Conservation (phyloP, 495 filamentous ascomycete genomes). For the Cetradonia linearis region DNA sequence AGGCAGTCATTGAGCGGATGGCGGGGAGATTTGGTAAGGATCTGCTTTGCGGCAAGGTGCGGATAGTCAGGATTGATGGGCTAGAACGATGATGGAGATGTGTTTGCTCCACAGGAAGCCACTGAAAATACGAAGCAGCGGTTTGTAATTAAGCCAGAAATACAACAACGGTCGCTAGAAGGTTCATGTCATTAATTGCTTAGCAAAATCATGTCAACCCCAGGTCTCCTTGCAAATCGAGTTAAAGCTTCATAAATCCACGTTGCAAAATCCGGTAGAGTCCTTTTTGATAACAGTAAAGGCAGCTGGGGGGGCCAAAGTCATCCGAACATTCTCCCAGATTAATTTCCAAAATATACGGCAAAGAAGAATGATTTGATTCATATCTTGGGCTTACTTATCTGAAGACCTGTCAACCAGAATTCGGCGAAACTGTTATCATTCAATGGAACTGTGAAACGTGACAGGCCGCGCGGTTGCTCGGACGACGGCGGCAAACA, state of each 20-base stretch:
- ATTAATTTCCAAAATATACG: too few species aligned
- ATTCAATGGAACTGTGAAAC: too few species aligned
- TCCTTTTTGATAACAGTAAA: background rate
- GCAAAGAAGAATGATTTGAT: too few species aligned
- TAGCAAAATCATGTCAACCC: too few species aligned
- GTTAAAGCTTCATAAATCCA: too few species aligned
- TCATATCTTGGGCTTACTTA: too few species aligned
- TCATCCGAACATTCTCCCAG: background rate
- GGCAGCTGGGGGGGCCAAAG: background rate
- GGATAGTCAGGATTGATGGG: background rate
- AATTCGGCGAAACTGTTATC: too few species aligned
- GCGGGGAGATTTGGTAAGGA: background rate
- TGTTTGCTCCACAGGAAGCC: background rate
- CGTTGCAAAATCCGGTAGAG: too few species aligned
- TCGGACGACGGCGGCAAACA: conserved; percentile 3
- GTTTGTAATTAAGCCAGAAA: background rate
- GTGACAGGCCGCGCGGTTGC: conserved; percentile 10
- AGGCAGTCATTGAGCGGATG: background rate
- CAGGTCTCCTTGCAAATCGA: too few species aligned
- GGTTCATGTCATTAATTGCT: too few species aligned
- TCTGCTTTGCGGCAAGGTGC: background rate
- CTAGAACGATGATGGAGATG: background rate
- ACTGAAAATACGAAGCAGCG: background rate
- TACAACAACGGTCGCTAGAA: too few species aligned
- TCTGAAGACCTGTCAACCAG: too few species aligned